Evolutionary conservation across 2,329 filamentous ascomycete species (phyloP), one percentile per base, ranked within the genome.

Genomic region (Ceratocystis cubensis): DNA sequence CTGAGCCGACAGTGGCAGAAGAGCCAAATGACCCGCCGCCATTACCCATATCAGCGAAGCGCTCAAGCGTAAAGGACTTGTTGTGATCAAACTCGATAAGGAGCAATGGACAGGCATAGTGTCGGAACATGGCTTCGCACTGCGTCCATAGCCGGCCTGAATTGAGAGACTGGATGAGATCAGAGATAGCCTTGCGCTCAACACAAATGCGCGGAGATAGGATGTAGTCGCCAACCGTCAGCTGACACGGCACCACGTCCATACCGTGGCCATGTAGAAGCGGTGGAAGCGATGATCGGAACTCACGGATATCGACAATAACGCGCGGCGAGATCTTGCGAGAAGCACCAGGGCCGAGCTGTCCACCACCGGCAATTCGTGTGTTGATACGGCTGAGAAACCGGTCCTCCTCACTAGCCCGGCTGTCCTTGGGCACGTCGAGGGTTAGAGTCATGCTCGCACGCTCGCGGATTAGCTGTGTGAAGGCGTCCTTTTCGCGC

Each of bases 1-100:
- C 94, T 45, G 87, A 87, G 7, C 78, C 77, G 50, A 78, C 75
- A 66, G 78, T 81, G 8, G 86, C 75, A 65, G 81, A 81, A 25
- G 61, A 41, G 15, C 17, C 22, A 28, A 41, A 46, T 7, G 61
- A 63, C 6, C 25, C 44, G 17, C 41, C 41, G 5, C 61, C 48
- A 2, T 28, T 25, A 15, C 57, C 63, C 48, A 65, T 61, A n/a
- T 88, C 86, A 62, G 87, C 86, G 71, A 91, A 82, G 0, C 88
- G 88, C 74, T 93, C 94, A 17, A 99, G 85, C 0, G 92, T 97
- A 75, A 99, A 99, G 3, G 90, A 93, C 75, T 96, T 96, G 78
- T 96, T 93, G 74, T 96, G 89, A 74, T 96, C 92, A 75, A 99
- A 99, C 75, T 99, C 94, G 73, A 99, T 97, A 57, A 99, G 84